Evolutionary conservation across 2,329 filamentous ascomycete species (phyloP), one percentile per base, ranked within the genome.

Genomic region (Aciculosporium take): DNA sequence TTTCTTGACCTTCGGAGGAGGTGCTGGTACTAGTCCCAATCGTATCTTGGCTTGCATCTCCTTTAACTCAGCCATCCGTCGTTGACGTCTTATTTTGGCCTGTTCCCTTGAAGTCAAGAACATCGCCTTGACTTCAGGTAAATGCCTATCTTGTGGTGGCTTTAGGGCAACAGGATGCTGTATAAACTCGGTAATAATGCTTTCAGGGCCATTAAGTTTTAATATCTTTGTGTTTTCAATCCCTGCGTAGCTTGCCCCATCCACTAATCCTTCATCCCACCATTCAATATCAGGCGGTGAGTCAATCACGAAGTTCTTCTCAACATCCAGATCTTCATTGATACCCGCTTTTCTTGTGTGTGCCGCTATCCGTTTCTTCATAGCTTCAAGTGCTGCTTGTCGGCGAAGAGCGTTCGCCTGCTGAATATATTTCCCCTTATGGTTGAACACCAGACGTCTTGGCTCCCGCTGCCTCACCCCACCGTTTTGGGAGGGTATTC

Each of bases 1-100:
- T 62, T 93, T 93, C 65, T 95, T 96, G 51, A 98, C 86, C 63
- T 96, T 98, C 9, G 91, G 89, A 21, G 88, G 83, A 23, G 88
- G 87, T 17, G 89, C 85, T 3, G 88, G 86, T 45, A 89, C 81
- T 12, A 98, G 71, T 17, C 91, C 91, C 9, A 98, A 69, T 44
- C 89, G 76, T 47, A 96, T 91, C 66, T 98, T 96, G 29, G 89
- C 88, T 62, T 98, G 91, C 56, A 88, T 81, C 62, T 98, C 93
- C 60, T 96, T 96, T 48, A 94, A 69, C 48, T 95, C 86, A 31
- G 84, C 88, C 76, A 89, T 89, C 49, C 93, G 79, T 41, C 86
- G 79, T 61, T 95, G 87, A 29, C 91, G 76, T 40, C 91, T 82
- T 43, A 94, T 68, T 61, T 96, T 96, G 40, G 84, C 83, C 60